Conservation (phyloP, 257 asterid species). For the Cynanchum wilfordii region DNA sequence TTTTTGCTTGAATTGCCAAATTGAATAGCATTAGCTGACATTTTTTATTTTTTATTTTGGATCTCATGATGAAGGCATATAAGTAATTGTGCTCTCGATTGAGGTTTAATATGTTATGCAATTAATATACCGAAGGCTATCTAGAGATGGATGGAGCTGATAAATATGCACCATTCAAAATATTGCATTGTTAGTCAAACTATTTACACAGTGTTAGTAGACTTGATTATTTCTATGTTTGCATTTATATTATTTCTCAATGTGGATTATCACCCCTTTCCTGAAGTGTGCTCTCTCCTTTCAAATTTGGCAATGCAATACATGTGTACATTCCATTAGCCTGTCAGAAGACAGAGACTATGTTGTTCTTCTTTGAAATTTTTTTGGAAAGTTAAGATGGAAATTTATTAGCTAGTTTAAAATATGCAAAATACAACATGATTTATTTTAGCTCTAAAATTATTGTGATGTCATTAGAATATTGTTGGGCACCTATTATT, state of each 20-base stretch:
- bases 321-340: background rate
- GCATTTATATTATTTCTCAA: background rate
- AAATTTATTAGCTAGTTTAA: background rate
- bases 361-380: background rate
- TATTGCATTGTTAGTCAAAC: background rate
- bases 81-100: background rate
- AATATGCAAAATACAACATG: background rate
- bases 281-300: background rate
- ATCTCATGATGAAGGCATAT: background rate
- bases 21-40: background rate
- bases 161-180: background rate
- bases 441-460: background rate
- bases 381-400: background rate
- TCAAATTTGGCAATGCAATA: background rate
- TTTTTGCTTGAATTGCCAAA: background rate
- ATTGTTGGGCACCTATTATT: background rate
- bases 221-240: background rate
- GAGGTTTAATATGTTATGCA: background rate
- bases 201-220: background rate
- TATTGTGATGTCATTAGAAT: background rate
- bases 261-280: background rate
- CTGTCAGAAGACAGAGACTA: background rate
- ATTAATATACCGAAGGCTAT: background rate
- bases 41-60: background rate
- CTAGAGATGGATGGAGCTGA: background rate